These are phyloP conservation scores for Thielaviopsis punctulata DNA, from an alignment of 2,329 filamentous ascomycete genomes.

Conservation along the genomic window DNA sequence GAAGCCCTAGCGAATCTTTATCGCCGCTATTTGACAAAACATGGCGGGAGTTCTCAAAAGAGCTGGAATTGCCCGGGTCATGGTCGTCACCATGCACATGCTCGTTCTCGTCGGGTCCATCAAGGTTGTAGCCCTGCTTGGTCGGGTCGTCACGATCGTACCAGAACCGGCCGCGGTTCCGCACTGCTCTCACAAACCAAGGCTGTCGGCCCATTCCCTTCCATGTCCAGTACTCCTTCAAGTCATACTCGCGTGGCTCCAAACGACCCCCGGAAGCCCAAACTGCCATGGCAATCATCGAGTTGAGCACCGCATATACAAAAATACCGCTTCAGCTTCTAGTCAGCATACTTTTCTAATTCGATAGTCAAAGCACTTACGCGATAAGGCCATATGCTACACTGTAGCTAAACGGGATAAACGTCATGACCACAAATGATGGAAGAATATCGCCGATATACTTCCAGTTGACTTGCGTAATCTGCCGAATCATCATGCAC, in stretches of 20 bases:
- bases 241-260: constrained; percentile 33
- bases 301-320: constrained; percentile 33
- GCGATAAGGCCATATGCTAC: constrained; percentile 63
- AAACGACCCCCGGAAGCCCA: constrained; percentile 25
- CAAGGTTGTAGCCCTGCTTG: constrained; percentile 12
- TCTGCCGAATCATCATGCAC: constrained; percentile 61
- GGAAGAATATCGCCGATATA: constrained; percentile 62
- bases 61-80: constrained; percentile 2
- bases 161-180: constrained; percentile 8
- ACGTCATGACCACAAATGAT: constrained; percentile 56
- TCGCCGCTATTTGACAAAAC: constrained; percentile 3
- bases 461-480: constrained; percentile 58
- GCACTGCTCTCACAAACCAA: constrained; percentile 27
- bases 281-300: constrained; percentile 28
- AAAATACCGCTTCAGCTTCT: constrained; percentile 30
- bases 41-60: constrained; percentile 12
- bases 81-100: neutral
- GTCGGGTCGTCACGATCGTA: constrained; percentile 9
- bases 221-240: constrained; percentile 40
- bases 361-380: constrained; percentile 23
- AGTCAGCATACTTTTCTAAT: neutral
- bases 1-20: constrained; percentile 10
- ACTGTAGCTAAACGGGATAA: constrained; percentile 66
- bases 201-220: constrained; percentile 29
- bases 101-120: constrained; percentile 4